Percentiles rank a stretch among this genome's conserved stretches.
These are phyloP conservation scores for Auriscalpium vulgare DNA, from an alignment of 768 basidiomycete species.

Conservation along the genomic window DNA sequence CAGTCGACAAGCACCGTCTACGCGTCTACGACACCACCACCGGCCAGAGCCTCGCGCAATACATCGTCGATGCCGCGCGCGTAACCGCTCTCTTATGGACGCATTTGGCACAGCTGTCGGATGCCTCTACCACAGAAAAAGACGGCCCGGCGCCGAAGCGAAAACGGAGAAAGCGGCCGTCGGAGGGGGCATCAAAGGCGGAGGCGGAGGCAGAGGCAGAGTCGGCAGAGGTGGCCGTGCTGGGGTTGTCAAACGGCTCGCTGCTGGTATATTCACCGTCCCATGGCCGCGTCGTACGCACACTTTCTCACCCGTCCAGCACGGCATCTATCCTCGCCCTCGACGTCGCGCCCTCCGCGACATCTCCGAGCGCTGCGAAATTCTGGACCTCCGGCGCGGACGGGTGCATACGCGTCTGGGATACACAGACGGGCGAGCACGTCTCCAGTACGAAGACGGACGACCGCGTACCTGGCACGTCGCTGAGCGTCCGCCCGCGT, in stretches of 20 bases:
- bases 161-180: conserved; percentile 41
- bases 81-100: conserved; percentile 51
- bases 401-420: conserved; percentile 50
- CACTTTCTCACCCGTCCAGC: conserved; percentile 47
- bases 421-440: conserved; percentile 40
- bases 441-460: conserved; percentile 47
- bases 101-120: conserved; percentile 24
- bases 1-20: conserved; percentile 65
- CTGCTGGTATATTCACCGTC: conserved; percentile 53
- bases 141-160: conserved; percentile 36
- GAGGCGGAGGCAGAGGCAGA: conserved; percentile 15
- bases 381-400: conserved; percentile 56
- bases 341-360: conserved; percentile 23
- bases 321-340: conserved; percentile 45
- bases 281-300: conserved; percentile 47
- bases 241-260: conserved; percentile 58
- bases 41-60: conserved; percentile 49
- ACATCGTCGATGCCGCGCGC: conserved; percentile 46
- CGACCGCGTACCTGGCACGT: conserved; percentile 50
- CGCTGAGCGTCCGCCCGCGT: conserved; percentile 36
- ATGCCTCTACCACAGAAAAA: conserved; percentile 16
- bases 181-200: conserved; percentile 22
- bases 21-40: conserved; percentile 54
- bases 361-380: conserved; percentile 19
- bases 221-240: conserved; percentile 37